A percentile compares a stretch with the other conserved stretches of the same genome.
These are phyloP conservation scores for Phytomonas sp. DNA, from an alignment of 208 protist genomes.

Conservation along the genomic window DNA sequence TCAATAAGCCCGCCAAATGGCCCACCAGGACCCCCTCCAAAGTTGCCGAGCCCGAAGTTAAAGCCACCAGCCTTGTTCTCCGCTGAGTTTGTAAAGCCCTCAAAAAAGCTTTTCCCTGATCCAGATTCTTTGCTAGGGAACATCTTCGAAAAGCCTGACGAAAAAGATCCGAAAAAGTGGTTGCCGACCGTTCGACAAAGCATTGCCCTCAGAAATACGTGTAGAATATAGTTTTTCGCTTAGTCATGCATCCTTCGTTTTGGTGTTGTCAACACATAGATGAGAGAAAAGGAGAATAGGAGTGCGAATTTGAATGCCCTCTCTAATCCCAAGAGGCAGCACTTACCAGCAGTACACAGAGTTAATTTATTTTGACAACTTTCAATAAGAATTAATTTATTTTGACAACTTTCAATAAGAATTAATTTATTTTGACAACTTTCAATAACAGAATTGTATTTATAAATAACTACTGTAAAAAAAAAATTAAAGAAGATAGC, in stretches of 20 bases:
- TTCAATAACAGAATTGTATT: slow-evolving; percentile 4
- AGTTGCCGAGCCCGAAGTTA: slow-evolving; percentile 7
- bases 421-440: slow-evolving; percentile 14
- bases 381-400: too few relatives aligned
- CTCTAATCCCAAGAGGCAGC: neutral
- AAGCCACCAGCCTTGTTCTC: slow-evolving; percentile 6
- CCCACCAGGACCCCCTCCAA: slow-evolving; percentile 19
- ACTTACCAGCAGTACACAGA: slow-evolving; percentile 1
- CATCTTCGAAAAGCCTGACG: slow-evolving; percentile 36
- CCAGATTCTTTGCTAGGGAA: slow-evolving; percentile 20
- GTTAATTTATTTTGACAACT: neutral
- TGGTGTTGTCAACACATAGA: neutral
- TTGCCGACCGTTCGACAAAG: slow-evolving; percentile 27
- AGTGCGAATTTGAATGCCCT: neutral
- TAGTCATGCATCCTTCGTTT: neutral
- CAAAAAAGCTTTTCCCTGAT: slow-evolving; percentile 13
- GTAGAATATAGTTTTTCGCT: neutral
- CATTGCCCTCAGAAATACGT: slow-evolving; percentile 12
- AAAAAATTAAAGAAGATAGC: neutral
- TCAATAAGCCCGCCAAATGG: slow-evolving; percentile 65
- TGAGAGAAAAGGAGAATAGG: slow-evolving; percentile 13
- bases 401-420: slow-evolving; percentile 3
- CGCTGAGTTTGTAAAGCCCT: slow-evolving; percentile 11
- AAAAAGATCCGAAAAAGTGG: slow-evolving; percentile 32
- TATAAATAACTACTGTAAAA: neutral